Base-by-base conservation (phyloP, 2,329 filamentous ascomycete species). In the Plenodomus biglobosus region DNA sequence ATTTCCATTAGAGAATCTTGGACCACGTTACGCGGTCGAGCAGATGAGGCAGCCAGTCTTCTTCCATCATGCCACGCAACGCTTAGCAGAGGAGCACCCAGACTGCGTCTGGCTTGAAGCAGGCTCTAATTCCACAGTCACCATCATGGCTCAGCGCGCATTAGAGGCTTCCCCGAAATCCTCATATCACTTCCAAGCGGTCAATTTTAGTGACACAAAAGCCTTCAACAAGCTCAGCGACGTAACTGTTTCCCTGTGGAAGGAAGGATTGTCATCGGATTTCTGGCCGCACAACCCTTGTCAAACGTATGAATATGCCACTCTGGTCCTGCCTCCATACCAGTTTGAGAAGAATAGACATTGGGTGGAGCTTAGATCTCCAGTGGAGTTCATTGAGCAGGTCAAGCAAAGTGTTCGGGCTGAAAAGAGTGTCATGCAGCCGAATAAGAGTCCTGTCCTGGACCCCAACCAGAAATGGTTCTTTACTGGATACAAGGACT, bases 41-140 rank as follows among this genome's bases (percentile, higher is more conserved):
- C 78, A 80, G 42, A 71, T 76, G 58, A 54, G 76, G 1, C 35
- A 71, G 0, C 75, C 78, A 0, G 78, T 80, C 0, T 78, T 66
- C 53, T 78, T 78, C 53, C 32, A 66, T 18, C 65, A 78, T 7
- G 79, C 75, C 0, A 47, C 80, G 0, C 58, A 73, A 30, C 56
- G 77, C 1, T 53, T 81, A 0, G 53, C 64, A 0, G 45, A 69
- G 7, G 42, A 63, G 5, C 53, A 63, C 10, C 30, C 56, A 65
- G 21, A 27, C 5, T 48, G 46, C 15, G 48, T 55, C 8, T 66
- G 53, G 53, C 51, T 66, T 1, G 63, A 66, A 38, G 61, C 61
- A 24, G 61, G 60, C 8, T 53, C 51, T 2, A 44, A 52, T 8
- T 57, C 62, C 6, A 61, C 68, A 2, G 53, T 68, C 11, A 58